Base-by-base conservation (phyloP, 495 filamentous ascomycete genomes). In the Penicillium desertorum region DNA sequence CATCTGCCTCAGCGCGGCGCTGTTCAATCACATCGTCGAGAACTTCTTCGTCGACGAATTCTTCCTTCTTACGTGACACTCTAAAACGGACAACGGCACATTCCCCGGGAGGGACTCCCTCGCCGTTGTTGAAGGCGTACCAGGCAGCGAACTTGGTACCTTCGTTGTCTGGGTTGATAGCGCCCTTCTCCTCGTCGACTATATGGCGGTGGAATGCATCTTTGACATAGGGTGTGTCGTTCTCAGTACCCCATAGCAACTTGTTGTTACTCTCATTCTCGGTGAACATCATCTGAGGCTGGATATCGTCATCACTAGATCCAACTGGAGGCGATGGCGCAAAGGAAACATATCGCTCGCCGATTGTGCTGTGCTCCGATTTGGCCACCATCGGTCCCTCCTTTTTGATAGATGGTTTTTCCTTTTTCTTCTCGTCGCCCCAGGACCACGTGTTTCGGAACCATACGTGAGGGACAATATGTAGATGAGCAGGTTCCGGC, bases 371-470 rank as follows among this genome's bases (percentile, higher is more conserved):
- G 68, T 98, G 93, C 36, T 80, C 86, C 17, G 89, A 86, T 61
- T 88, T 85, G 37, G 85, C 87, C 39, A 86, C 74, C 4, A 88
- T 84, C 22, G 88, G 82, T 5, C 76, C 76, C 37, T 85, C 71
- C 59, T 84, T 76, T 16, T 81, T 79, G 56, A 96, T 88, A 8
- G 76, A 82, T 0, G 93, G 93, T 74, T 92, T 96, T 56, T 85
- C 86, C 16, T 86, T 77, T 23, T 76, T 70, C 12, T 83, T 69
- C 62, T 95, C 88, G 41, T 86, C 81, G 22, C 90, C 91, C 92
- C 92, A 98, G 17, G 87, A 79, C 93, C 93, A 98, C 10, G 92
- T 96, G 68, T 98, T 98, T 30, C 93, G 82, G 76, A 96, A 98
- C 92, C 92, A 96, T 19, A 96, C 85, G 55, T 97, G 93, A 9